These are phyloP conservation scores for Emericellopsis atlantica DNA, from an alignment of 2,329 filamentous ascomycete genomes.

Conservation along the genomic window DNA sequence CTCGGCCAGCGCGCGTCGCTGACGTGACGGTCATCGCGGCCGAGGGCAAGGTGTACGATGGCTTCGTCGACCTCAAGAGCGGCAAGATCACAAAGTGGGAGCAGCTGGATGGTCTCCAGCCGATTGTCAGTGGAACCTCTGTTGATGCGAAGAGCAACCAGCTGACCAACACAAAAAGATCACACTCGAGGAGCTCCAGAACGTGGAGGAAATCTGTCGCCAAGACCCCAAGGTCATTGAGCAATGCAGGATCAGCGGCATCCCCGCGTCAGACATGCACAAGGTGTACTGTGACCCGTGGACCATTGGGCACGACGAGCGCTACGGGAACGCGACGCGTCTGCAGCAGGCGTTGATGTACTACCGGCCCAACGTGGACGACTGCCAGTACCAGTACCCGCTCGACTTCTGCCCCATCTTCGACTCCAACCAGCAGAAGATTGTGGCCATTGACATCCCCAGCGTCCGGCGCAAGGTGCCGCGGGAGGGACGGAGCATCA, in stretches of 20 bases:
- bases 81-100: constrained; percentile 63
- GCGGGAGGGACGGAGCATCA: constrained; percentile 38
- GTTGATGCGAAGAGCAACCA: no score
- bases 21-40: constrained; percentile 74
- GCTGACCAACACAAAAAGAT: constrained; percentile 36
- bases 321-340: constrained; percentile 65
- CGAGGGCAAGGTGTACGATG: constrained; percentile 72
- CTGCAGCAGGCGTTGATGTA: constrained; percentile 94
- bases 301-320: constrained; percentile 91
- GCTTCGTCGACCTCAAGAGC: constrained; percentile 59
- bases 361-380: constrained; percentile 74
- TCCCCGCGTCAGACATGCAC: constrained; percentile 79
- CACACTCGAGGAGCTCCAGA: constrained; percentile 79
- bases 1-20: constrained; percentile 58
- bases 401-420: constrained; percentile 92
- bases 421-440: constrained; percentile 65
- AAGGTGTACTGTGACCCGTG: constrained; percentile 95
- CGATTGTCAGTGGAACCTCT: constrained; percentile 42
- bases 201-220: constrained; percentile 64
- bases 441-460: constrained; percentile 76
- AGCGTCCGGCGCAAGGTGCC: constrained; percentile 60
- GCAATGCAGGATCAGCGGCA: constrained; percentile 73
- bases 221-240: constrained; percentile 80
- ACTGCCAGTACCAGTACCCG: constrained; percentile 83
- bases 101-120: constrained; percentile 63